Conservation (phyloP, 305 asterid species). For the Rubia tinctorum region DNA sequence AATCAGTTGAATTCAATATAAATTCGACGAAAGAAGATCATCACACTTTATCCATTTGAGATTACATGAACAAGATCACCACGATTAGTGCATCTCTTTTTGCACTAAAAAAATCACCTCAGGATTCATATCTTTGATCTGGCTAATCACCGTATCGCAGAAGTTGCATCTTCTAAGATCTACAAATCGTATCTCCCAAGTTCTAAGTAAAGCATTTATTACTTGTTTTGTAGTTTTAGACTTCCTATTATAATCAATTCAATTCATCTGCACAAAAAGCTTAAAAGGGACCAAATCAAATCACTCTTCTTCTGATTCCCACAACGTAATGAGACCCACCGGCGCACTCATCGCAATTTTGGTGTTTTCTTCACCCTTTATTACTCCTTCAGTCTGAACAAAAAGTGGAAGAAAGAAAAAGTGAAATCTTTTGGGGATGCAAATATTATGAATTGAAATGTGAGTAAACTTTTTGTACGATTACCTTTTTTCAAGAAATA, state of each 20-base stretch:
- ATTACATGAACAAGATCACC: background rate
- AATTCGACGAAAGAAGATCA: too few species aligned
- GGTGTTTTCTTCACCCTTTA: background rate
- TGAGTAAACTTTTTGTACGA: background rate
- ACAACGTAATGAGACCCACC: background rate
- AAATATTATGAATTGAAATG: background rate
- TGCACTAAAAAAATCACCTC: background rate
- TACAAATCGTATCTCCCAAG: background rate
- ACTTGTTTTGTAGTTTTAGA: background rate
- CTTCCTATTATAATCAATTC: background rate
- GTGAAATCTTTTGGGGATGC: background rate
- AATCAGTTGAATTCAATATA: too few species aligned
- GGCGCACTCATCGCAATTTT: conserved; percentile 1
- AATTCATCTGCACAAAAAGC: background rate
- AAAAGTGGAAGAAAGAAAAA: background rate
- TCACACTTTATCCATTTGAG: background rate
- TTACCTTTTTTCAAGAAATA: background rate
- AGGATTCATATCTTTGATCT: background rate
- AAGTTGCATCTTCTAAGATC: background rate
- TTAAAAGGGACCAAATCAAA: too few species aligned
- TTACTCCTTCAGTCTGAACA: background rate
- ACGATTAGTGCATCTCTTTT: background rate
- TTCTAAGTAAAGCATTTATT: background rate
- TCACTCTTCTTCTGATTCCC: background rate
- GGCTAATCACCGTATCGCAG: background rate